These are phyloP conservation scores for Clarireedia hainanense DNA, from an alignment of 2,329 filamentous ascomycete species.

Conservation along the genomic window DNA sequence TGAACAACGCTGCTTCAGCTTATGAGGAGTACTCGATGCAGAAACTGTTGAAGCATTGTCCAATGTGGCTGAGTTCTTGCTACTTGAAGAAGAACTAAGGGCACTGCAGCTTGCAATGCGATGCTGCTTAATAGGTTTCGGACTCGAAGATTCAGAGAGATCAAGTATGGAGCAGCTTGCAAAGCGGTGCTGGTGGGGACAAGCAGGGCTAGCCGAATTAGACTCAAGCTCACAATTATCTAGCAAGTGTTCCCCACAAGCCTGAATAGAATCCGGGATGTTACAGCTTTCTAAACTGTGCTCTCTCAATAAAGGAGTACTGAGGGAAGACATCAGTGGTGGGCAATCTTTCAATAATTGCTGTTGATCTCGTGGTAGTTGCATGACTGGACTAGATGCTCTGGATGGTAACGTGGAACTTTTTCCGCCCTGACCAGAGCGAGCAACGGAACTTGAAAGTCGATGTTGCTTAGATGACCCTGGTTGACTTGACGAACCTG, in stretches of 20 bases:
- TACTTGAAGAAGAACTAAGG: not conserved
- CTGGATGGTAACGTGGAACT: not conserved
- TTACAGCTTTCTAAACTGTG: conserved; percentile 8
- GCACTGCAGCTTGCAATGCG: not conserved
- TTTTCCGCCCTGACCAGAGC: not conserved
- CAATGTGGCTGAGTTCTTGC: not conserved
- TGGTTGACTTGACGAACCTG: not conserved
- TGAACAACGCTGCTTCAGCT: not conserved
- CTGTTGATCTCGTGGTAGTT: too few species aligned
- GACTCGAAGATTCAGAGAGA: not conserved
- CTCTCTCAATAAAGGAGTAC: not conserved
- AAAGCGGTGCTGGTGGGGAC: not conserved
- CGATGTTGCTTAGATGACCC: conserved; percentile 1
- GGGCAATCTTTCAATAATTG: too few species aligned
- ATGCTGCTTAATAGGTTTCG: not conserved
- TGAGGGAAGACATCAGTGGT: too few species aligned
- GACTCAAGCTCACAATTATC: not conserved
- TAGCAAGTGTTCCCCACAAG: not conserved
- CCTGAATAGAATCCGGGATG: not conserved
- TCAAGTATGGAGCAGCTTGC: not conserved
- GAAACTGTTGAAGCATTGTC: not conserved
- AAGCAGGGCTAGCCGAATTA: not conserved
- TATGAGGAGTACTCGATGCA: not conserved
- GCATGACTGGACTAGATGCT: too few species aligned
- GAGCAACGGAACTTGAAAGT: not conserved